Evolutionary conservation across 139 green algal genomes (phyloP).

Genomic region (Ettlia oleoabundans): DNA sequence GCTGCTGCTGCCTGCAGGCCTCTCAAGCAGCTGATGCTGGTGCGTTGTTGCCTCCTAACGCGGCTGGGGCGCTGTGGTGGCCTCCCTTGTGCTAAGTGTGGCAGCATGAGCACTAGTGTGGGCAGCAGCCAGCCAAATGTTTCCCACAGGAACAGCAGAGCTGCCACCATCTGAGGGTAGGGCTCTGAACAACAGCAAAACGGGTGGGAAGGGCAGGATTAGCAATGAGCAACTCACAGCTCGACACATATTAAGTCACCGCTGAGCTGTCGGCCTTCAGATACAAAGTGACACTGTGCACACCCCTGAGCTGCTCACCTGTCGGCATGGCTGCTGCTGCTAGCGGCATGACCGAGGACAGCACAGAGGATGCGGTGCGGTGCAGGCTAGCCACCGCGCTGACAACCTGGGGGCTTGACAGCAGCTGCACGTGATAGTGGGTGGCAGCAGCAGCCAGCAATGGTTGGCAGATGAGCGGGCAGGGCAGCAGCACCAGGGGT

Average conservation of each 20-base stretch:
- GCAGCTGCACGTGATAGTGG: too few relatives aligned
- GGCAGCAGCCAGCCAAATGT: background rate
- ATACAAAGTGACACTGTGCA: too few relatives aligned
- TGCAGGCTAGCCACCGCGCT: background rate
- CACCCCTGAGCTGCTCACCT: background rate
- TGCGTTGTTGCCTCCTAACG: background rate
- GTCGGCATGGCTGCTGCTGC: background rate
- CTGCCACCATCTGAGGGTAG: background rate
- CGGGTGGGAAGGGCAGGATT: background rate
- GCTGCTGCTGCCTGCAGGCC: too few relatives aligned
- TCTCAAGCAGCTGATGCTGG: too few relatives aligned
- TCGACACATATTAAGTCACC: too few relatives aligned
- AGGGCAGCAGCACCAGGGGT: too few relatives aligned
- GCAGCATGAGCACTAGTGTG: background rate
- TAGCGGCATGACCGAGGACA: background rate
- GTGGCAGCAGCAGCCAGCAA: too few relatives aligned
- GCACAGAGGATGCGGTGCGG: background rate
- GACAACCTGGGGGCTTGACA: background rate
- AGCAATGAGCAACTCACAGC: too few relatives aligned
- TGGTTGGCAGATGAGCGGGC: too few relatives aligned
- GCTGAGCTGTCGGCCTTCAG: too few relatives aligned
- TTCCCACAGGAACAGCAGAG: background rate
- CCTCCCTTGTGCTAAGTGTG: background rate
- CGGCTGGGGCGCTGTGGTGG: background rate
- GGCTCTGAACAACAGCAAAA: too few relatives aligned